Evolutionary conservation across 495 filamentous ascomycete genomes (phyloP), one percentile per base, ranked within the genome.

Genomic region (Echria macrotheca): DNA sequence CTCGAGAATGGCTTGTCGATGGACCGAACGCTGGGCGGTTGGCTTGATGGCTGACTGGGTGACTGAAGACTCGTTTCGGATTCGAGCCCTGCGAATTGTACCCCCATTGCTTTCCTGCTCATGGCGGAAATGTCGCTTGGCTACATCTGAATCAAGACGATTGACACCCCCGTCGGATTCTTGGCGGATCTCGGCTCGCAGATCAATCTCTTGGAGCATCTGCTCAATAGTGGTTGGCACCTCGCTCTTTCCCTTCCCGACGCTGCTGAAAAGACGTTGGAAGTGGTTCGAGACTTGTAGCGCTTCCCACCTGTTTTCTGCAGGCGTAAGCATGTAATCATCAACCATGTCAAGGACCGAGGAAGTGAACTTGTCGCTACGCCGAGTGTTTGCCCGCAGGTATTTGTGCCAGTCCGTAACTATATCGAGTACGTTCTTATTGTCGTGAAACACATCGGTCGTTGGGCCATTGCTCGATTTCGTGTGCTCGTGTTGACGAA

Each of bases 331-430:
- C 60, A 63, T 63, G 4, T 47, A 44, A n/a, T 22, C 29, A 26
- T 57, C 54, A 10, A 55, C 51, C 19, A 55, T 24, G 21, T 53
- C 49, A 18, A 53, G 37, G 1, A 56, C 26, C 21, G 31, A 28
- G 4, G 55, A 24, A 26, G 54, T 64, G 28, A 53, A 33, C 35
- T 25, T 23, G 33, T 52, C 54, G 4, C 38, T 40, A 15, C 24
- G 24, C 21, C 54, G 36, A 2, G 38, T 15, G 9, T 29, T 23
- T 12, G 28, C 31, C 26, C 53, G 33, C 3, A 66, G 49, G 42
- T 52, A 56, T 22, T 52, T 24, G 39, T 66, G 63, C 63, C 63
- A 66, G 17, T 39, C 25, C n/a, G 19, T 49, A 21, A 66, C 52
- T 22, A 50, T 55, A 5, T 9, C 4, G 9, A 66, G 36, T 8